phyloP scores from a whole-genome alignment of 164 flowering plant genomes.

The Taxillus chinensis region DNA sequence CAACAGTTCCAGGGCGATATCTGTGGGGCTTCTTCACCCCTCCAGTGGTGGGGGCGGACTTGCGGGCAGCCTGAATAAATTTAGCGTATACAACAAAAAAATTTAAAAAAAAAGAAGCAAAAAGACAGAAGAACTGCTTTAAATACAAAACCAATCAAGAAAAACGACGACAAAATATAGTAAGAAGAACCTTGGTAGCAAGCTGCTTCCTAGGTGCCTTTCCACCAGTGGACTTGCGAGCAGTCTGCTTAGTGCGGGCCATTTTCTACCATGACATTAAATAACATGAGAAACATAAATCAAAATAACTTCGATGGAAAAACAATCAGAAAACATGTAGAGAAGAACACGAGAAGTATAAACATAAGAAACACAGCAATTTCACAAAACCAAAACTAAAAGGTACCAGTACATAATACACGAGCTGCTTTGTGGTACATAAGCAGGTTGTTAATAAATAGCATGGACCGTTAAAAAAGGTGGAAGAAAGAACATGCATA shows the following conservation, averaged over 20 bases:
- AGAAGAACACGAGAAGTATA: too few species aligned
- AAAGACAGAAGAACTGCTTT: not conserved
- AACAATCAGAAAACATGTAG: too few species aligned
- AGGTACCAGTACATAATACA: too few species aligned
- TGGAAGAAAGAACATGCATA: too few species aligned
- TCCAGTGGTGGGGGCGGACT: constrained; percentile 21
- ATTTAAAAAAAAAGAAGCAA: not conserved
- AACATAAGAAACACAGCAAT: too few species aligned
- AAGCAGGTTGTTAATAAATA: too few species aligned
- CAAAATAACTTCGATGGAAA: too few species aligned
- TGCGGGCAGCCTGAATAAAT: constrained; percentile 15
- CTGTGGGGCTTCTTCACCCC: constrained; percentile 23
- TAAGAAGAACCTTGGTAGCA: constrained; percentile 13
- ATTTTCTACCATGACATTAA: not conserved
- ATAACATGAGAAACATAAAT: too few species aligned
- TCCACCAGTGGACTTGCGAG: constrained; percentile 20
- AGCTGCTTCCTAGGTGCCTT: constrained; percentile 22
- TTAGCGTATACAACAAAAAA: not conserved
- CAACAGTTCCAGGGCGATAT: constrained; percentile 21
- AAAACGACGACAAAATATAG: not conserved
- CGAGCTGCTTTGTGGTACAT: too few species aligned
- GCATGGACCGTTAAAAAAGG: too few species aligned
- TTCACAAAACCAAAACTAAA: too few species aligned
- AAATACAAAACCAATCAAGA: not conserved
- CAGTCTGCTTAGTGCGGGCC: constrained; percentile 23